Percentiles rank a stretch among this genome's conserved stretches.
Evolutionary conservation across 768 basidiomycete genomes (phyloP).

Genomic region (Harrya chromipes): DNA sequence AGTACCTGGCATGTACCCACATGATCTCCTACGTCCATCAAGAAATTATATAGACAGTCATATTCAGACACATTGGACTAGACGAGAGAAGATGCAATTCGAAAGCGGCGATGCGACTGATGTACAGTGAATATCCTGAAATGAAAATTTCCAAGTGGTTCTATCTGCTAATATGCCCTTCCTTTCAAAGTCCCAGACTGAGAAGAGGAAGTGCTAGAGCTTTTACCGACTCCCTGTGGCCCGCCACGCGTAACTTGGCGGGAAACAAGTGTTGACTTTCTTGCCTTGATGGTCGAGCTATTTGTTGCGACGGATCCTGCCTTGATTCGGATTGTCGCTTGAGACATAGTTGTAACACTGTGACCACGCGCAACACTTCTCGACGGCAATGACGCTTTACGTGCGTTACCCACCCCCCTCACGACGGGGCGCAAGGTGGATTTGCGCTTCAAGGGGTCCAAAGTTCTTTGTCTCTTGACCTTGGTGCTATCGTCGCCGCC

Average conservation of each 20-base stretch:
- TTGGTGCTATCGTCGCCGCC: conserved; percentile 7
- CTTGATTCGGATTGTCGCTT: conserved; percentile 8
- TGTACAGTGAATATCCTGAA: conserved; percentile 22
- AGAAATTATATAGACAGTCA: not conserved
- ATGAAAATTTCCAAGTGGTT: not conserved
- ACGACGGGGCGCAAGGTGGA: conserved; percentile 25
- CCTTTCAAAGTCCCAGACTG: conserved; percentile 24
- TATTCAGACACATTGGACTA: no score
- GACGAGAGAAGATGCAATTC: conserved; percentile 3
- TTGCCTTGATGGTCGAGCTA: conserved; percentile 12
- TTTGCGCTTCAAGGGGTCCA: conserved; percentile 24
- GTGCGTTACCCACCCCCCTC: conserved; percentile 12
- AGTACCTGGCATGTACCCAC: no score
- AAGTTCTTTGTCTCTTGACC: conserved; percentile 26
- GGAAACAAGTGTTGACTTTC: conserved; percentile 5
- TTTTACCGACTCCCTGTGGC: conserved; percentile 17
- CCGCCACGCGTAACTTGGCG: conserved; percentile 12
- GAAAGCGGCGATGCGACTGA: conserved; percentile 12
- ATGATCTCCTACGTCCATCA: no score
- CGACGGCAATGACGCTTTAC: conserved; percentile 15
- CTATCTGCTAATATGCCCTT: conserved; percentile 12
- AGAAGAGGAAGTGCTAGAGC: conserved; percentile 24
- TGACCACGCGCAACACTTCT: conserved; percentile 9
- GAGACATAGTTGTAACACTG: conserved; percentile 7
- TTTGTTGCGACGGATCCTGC: conserved; percentile 8